Base-by-base conservation (phyloP, 768 basidiomycete genomes). In the Lanmaoa pseudosensibilis region DNA sequence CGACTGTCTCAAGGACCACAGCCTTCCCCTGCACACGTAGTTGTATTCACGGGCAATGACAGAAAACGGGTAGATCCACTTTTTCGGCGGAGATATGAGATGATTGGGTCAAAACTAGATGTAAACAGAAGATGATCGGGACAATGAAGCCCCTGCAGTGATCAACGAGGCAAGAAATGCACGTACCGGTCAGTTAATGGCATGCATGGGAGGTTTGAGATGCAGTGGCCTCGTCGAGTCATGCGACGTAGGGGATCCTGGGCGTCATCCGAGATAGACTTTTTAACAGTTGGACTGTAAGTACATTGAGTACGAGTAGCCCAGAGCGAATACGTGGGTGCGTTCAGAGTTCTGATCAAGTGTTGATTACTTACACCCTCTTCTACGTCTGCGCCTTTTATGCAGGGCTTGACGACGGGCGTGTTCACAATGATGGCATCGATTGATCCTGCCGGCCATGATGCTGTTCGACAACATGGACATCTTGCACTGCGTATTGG, bases 61-160 rank as follows among this genome's bases (percentile, higher is more conserved):
- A n/a, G 45, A 16, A 30, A 8, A 5, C 18, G 27, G 16, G 12
- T 19, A 61, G 56, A 64, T 61, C 52, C 45, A 41, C 51, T 16
- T 18, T 39, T 25, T 41, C 39, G 55, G 54, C 63, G 65, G 65
- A 68, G 63, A 66, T 63, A 55, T 46, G 57, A 23, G 25, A 12
- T 16, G 30, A 47, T 52, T 36, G 12, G 48, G 46, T 52, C 39
- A 27, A 53, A 39, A 18, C 57, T 33, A 44, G 32, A 16, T 50
- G 39, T 12, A 23, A 32, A 30, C 10, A 27, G 5, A 12, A n/a
- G 16, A 15, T 6, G 23, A 33, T 27, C 9, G 47, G 32, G 23
- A 27, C 41, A 18, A 49, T 46, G 49, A 46, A 49, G 25, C 25
- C 51, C 33, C 23, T 47, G 33, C 47, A 38, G 34, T 15, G 32